These are phyloP conservation scores for Entomortierella lignicola DNA, from an alignment of 192 early-diverging fungal genomes.

Conservation along the genomic window DNA sequence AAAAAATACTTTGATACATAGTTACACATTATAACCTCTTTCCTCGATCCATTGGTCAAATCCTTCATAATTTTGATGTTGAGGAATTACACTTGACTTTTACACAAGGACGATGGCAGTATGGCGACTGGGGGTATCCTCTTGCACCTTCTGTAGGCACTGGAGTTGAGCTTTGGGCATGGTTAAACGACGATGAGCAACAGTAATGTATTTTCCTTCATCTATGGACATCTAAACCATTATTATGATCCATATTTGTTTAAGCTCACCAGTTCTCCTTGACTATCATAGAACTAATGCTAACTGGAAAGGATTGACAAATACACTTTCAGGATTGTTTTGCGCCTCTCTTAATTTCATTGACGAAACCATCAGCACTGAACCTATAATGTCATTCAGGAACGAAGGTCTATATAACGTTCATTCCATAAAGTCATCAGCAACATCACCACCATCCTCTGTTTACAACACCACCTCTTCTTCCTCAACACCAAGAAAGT, in stretches of 20 bases:
- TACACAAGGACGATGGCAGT: slow-evolving; percentile 91
- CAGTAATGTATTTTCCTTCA: slow-evolving; percentile 13
- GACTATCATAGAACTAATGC: slow-evolving; percentile 63
- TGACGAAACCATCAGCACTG: slow-evolving; percentile 78
- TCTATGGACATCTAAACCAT: too few relatives aligned
- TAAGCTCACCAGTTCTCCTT: too few relatives aligned
- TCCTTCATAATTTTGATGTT: slow-evolving; percentile 79
- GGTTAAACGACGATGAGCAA: slow-evolving; percentile 62
- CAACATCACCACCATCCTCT: too few relatives aligned
- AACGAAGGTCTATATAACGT: slow-evolving; percentile 57
- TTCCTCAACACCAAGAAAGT: slow-evolving; percentile 12
- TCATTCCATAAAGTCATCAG: slow-evolving; percentile 9
- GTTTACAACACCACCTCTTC: neutral
- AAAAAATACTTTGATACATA: too few relatives aligned
- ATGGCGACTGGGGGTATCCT: slow-evolving; percentile 80
- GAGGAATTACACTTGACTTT: slow-evolving; percentile 88
- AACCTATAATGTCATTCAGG: slow-evolving; percentile 65
- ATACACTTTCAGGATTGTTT: slow-evolving; percentile 93
- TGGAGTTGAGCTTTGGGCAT: slow-evolving; percentile 82
- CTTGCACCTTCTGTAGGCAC: slow-evolving; percentile 69
- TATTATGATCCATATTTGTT: too few relatives aligned
- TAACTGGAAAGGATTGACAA: slow-evolving; percentile 89
- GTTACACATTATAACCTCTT: slow-evolving; percentile 83
- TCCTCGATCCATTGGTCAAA: slow-evolving; percentile 86
- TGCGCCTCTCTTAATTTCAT: slow-evolving; percentile 98